Evolutionary conservation across 129 eudicot species (phyloP), one percentile per base, ranked within the genome.

Genomic region (Glebionis coronaria): DNA sequence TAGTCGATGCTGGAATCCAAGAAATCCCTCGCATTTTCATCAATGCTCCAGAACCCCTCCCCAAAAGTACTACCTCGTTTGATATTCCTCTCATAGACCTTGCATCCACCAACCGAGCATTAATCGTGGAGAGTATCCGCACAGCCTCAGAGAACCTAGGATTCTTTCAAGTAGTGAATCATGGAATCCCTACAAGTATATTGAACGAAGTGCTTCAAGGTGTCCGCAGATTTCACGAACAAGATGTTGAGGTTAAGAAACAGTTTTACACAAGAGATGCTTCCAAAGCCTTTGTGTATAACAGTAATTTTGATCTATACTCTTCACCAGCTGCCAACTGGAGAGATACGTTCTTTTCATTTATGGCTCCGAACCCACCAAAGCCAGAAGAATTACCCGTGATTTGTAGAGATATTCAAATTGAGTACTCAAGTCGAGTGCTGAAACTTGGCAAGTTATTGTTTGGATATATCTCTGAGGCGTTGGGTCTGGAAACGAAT

Each of bases 111-210:
- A 45, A 73, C 53, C 35, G 54, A 66, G 53, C 68, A 61, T 62
- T 56, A 21, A 64, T 65, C 0, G 69, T 82, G 8, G 57, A 69
- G 58, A 74, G 61, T n/a, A 31, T 86, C 38, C 68, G 62, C 23
- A 40, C 5, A 4, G 82, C 88, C 2, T 68, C 82, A 0, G 78
- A 73, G 72, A 73, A 20, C 1, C 67, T 73, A 56, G 94, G 94
- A 0, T 83, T 86, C 61, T 86, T 86, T 54, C 94, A 83, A 65
- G 79, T 86, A 56, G 75, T 81, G 14, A 86, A 86, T 51, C 94
- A 83, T 40, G 82, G 86, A 9, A 78, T 86, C 53, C 94, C 89
- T 0, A 47, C 59, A 9, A 25, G 40, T 10, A 78, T 81, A 3
- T 16, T 81, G 80, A 72, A 81, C 35, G 82, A 83, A 52, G 47